These are phyloP conservation scores for Aspergillus sp. DNA, from an alignment of 2,329 filamentous ascomycete genomes.

Conservation along the genomic window DNA sequence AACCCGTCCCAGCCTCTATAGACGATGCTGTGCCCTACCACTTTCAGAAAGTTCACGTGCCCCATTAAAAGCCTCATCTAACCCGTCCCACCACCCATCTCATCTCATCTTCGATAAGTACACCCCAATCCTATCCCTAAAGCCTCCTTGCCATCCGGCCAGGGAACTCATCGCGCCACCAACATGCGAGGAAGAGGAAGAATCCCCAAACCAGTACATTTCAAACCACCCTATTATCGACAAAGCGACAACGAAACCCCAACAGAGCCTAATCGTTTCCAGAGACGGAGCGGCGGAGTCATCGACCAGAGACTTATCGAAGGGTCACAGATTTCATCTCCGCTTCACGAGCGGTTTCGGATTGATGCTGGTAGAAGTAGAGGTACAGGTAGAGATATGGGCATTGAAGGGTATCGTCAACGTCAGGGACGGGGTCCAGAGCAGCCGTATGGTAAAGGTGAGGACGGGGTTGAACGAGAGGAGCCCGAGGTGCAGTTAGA, in stretches of 20 bases:
- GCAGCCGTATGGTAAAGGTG: background rate
- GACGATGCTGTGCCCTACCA: background rate
- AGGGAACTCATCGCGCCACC: background rate
- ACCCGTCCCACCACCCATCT: background rate
- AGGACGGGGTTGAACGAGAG: background rate
- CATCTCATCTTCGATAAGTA: background rate
- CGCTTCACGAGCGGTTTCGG: slow-evolving; percentile 1
- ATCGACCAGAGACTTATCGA: slow-evolving; percentile 19
- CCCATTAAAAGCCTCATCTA: background rate
- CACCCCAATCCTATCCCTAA: slow-evolving; percentile 4
- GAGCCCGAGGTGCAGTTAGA: slow-evolving; percentile 31
- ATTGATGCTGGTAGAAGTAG: background rate
- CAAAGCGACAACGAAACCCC: slow-evolving; percentile 2
- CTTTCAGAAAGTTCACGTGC: background rate
- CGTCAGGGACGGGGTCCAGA: background rate
- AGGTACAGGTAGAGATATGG: too few relatives aligned
- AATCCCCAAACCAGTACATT: background rate
- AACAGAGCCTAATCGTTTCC: slow-evolving; percentile 1
- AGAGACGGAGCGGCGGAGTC: slow-evolving; percentile 5
- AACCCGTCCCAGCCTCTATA: background rate
- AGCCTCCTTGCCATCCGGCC: background rate
- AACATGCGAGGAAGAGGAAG: background rate
- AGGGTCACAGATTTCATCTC: slow-evolving; percentile 12
- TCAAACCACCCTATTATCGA: slow-evolving; percentile 1
- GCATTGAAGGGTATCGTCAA: background rate